A percentile compares a stretch with the other conserved stretches of the same genome.
Conservation (phyloP, 495 filamentous ascomycete species). For the Talaromyces stipitatus region DNA sequence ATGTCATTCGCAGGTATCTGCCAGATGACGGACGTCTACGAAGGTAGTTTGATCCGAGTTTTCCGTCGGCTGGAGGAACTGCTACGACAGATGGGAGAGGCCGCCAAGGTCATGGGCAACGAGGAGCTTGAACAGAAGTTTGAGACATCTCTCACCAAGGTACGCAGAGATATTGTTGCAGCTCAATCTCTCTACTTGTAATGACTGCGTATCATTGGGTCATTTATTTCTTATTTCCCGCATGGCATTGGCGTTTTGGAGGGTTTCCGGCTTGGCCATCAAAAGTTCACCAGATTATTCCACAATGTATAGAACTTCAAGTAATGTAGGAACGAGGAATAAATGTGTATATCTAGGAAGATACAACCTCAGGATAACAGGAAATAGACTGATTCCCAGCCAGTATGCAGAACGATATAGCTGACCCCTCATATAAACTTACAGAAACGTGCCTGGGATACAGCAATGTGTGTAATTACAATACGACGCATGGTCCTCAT, state of each 20-base stretch:
- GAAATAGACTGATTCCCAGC: neutral
- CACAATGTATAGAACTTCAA: neutral
- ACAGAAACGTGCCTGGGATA: neutral
- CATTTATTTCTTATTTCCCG: conserved; percentile 1
- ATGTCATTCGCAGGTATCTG: conserved; percentile 91
- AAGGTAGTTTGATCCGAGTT: conserved; percentile 89
- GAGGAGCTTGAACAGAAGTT: conserved; percentile 89
- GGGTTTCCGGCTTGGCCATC: neutral
- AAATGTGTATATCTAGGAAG: neutral
- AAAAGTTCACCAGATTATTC: neutral
- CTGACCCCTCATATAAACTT: neutral
- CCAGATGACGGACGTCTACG: conserved; percentile 98
- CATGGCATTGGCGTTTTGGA: conserved; percentile 6
- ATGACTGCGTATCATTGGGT: neutral
- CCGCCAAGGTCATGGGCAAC: conserved; percentile 93
- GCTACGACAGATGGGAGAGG: conserved; percentile 95
- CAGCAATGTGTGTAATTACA: neutral
- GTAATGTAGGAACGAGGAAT: neutral
- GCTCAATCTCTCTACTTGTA: conserved; percentile 87
- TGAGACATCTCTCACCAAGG: conserved; percentile 71
- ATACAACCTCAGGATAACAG: no score
- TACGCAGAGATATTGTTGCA: conserved; percentile 85
- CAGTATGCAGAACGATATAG: neutral
- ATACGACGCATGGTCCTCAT: neutral
- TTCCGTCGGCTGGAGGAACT: conserved; percentile 94